Base-by-base conservation (phyloP, 768 basidiomycete species). In the Antrodiella citrinella region DNA sequence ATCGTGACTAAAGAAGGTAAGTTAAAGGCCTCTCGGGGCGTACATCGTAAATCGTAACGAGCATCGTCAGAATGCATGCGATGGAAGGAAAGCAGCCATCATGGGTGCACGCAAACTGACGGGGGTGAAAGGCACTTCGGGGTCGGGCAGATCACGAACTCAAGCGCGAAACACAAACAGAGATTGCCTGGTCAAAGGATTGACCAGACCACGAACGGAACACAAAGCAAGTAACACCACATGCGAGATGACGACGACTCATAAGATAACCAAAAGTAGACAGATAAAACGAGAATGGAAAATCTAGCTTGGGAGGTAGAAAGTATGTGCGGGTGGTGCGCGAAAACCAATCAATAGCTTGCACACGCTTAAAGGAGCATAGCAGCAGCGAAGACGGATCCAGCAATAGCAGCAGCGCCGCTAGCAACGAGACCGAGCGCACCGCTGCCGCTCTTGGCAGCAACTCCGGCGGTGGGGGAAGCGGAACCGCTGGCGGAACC, bases 1-100 rank as follows among this genome's bases (percentile, higher is more conserved):
- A 39, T 22, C 53, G 53, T 50, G 45, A 52, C 51, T 46, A 55
- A 55, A 26, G 54, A 55, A 47, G 22, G 54, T 55, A 52, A 50
- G 51, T 51, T 55, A 55, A n/a, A 43, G 47, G 54, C 54, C 51
- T 44, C 49, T 54, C 50, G 46, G n/a, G n/a, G 54, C 49, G 41
- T 48, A 55, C 51, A 52, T 52, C 51, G 48, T 50, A 41, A 51
- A 42, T 55, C 54, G 44, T 55, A 48, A 55, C 47, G 5, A 49
- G 24, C 42, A 26, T 52, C 47, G 44, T 48, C 41, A 43, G 21
- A 43, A 43, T 18, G n/a, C 30, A 35, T 35, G 30, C n/a, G n/a
- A n/a, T n/a, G n/a, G n/a, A 35, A 35, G 30, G 18, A 7, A 43
- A 18, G 41, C 19, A 19, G 41, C 41, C 9, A 43, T 38, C 24